Conservation (phyloP, 805 yeast genomes). For the Komagataella phaffii region DNA sequence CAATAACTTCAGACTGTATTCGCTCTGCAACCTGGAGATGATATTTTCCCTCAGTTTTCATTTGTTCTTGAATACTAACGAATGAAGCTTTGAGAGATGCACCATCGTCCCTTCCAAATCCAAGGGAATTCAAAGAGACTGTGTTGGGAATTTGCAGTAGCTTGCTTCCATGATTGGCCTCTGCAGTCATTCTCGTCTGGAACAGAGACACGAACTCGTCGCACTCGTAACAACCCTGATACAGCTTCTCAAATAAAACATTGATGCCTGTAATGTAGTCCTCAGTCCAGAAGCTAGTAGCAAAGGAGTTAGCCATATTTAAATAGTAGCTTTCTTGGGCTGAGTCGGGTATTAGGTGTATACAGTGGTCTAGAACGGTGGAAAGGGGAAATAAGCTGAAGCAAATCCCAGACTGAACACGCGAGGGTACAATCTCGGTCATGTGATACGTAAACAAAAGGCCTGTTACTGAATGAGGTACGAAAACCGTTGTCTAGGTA, state of each 20-base stretch:
- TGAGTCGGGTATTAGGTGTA: slow-evolving; percentile 16
- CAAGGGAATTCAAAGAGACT: slow-evolving; percentile 11
- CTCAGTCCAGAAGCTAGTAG: slow-evolving; percentile 66
- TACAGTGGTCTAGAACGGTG: neutral
- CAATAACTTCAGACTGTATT: slow-evolving; percentile 44
- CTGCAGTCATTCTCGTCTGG: slow-evolving; percentile 60
- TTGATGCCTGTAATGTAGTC: slow-evolving; percentile 46
- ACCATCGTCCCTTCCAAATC: slow-evolving; percentile 43
- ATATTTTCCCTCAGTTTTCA: slow-evolving; percentile 41
- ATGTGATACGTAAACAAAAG: neutral
- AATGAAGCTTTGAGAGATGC: slow-evolving; percentile 52
- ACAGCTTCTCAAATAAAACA: slow-evolving; percentile 35
- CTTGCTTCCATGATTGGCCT: slow-evolving; percentile 47
- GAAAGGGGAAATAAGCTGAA: neutral
- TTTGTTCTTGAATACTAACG: slow-evolving; percentile 39
- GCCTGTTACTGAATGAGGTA: neutral
- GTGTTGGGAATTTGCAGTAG: slow-evolving; percentile 14
- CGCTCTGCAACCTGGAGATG: slow-evolving; percentile 51
- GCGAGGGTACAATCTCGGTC: neutral
- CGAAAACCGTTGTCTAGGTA: neutral
- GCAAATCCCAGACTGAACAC: neutral
- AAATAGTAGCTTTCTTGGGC: neutral
- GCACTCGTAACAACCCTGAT: slow-evolving; percentile 58
- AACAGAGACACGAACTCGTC: slow-evolving; percentile 55
- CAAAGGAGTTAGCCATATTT: slow-evolving; percentile 28